These are phyloP conservation scores for Nematodospora valgi DNA, from an alignment of 805 yeast genomes.

Conservation along the genomic window DNA sequence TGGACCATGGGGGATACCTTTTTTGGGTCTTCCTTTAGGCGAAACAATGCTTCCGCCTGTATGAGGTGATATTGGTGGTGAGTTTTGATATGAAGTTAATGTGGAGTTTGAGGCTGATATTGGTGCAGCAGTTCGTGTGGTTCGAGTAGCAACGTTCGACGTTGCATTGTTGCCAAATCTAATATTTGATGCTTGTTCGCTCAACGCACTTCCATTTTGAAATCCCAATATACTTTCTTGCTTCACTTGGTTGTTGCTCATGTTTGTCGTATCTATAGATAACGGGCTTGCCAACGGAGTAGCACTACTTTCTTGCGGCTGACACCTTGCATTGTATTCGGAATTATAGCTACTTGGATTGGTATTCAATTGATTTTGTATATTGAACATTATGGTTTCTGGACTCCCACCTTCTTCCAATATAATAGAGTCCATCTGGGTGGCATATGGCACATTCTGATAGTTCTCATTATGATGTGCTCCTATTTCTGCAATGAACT, in stretches of 20 bases:
- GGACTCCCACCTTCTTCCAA: slow-evolving; percentile 2
- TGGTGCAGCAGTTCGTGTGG: too few relatives aligned
- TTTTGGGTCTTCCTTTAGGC: too few relatives aligned
- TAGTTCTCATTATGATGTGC: slow-evolving; percentile 3
- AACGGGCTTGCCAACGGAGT: slow-evolving; percentile 7
- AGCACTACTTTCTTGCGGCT: background rate
- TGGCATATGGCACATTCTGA: background rate
- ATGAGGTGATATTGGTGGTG: too few relatives aligned
- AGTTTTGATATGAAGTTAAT: background rate
- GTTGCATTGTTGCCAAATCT: background rate
- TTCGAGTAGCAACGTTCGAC: too few relatives aligned
- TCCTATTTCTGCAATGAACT: slow-evolving; percentile 8
- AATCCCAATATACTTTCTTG: slow-evolving; percentile 1
- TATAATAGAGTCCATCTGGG: slow-evolving; percentile 1
- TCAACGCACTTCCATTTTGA: slow-evolving; percentile 2
- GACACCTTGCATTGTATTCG: background rate
- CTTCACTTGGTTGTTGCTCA: too few relatives aligned
- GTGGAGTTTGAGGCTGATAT: background rate
- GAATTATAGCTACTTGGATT: slow-evolving; percentile 3
- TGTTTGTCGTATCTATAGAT: slow-evolving; percentile 4
- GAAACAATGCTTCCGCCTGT: too few relatives aligned
- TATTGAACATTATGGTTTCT: background rate
- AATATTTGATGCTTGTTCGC: slow-evolving; percentile 3
- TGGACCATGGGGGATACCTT: background rate
- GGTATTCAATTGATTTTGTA: background rate